Evolutionary conservation across 495 filamentous ascomycete species (phyloP), one percentile per base, ranked within the genome.

Genomic region (Hypoxylon crocopeplum): DNA sequence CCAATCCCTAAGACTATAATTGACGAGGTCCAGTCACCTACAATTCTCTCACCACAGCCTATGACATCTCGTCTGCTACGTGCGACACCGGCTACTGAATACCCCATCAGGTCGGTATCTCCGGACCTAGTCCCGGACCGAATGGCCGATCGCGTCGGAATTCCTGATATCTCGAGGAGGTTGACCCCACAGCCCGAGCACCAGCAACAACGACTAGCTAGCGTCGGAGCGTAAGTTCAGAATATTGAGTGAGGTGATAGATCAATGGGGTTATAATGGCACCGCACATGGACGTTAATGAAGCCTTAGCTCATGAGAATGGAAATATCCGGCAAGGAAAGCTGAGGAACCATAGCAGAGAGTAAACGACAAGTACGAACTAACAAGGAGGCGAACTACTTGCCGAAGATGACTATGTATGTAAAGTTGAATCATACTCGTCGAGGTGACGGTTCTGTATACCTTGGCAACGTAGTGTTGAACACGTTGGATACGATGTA

Each of bases 81-180:
- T 32, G 68, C 72, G 24, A 79, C 77, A 0, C 78, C 79, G 3
- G 78, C 75, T 8, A 69, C 74, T 1, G 78, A 82, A 61, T 82
- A 79, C 48, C 78, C 75, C 8, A 40, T 80, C 32, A 70, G 78
- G 21, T 78, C 78, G 7, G 69, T 73, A 8, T 81, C 78, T 8
- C 76, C 76, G 1, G 86, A 89, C 48, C 67, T 88, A 36, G 77
- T 86, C 0, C 86, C 84, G 0, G 87, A 88, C 61, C 83, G 85
- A 38, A 90, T 89, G 87, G 84, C 82, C 2, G 85, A 85, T 36
- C 82, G 85, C 11, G 77, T 86, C 57, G 75, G 81, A 16, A 83
- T 85, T 25, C 81, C 79, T 3, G 76, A 73, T 5, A 77, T 86
- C 24, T 58, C 62, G 13, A 48, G 72, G 40, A 64, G 75, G 20